Evolutionary conservation across 805 yeast species (phyloP), one percentile per base, ranked within the genome.

Genomic region (Zygosaccharomyces bailii): DNA sequence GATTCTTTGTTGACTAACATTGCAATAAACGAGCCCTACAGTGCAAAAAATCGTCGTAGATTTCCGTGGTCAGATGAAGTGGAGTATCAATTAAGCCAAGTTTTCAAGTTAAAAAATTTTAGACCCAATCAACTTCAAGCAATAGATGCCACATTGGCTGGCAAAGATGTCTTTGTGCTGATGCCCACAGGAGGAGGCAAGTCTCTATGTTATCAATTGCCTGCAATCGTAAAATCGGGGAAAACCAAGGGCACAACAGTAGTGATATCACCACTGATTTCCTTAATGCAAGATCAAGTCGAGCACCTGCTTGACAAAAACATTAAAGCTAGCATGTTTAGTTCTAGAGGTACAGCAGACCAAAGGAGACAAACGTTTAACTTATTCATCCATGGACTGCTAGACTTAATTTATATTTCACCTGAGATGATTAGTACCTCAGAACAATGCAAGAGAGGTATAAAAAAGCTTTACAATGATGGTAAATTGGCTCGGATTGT

Each of bases 181-280:
- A 91, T 93, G 96, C 99, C 99, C 0, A 93, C 99, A 0, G 99
- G 99, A 30, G 99, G 99, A 40, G 99, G 99, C 40, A 93, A 93
- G 61, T 90, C 98, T 0, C 67, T 93, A 23, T 93, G 99, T 61
- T 93, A 90, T 65, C 99, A 93, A 65, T 71, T 93, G 29, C 98
- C 99, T 0, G 96, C 99, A 0, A 70, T 93, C 34, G 80, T 91
- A 1, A 71, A 73, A 33, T 72, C 82, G 1, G 96, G 96, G 1
- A 71, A 63, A 17, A 86, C 96, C 0, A 68, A 67, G 13, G 98
- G 97, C 11, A 84, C 93, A 0, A 88, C 98, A 0, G 77, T 93
- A 30, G 99, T 93, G 5, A 79, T 93, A 5, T 91, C 98, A 0
- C 99, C 99, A 1, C 75, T 93, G 51, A 88, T 93, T 30, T 91